Conservation (phyloP, 148 eudicot genomes). For the Rhododendron simsii region DNA sequence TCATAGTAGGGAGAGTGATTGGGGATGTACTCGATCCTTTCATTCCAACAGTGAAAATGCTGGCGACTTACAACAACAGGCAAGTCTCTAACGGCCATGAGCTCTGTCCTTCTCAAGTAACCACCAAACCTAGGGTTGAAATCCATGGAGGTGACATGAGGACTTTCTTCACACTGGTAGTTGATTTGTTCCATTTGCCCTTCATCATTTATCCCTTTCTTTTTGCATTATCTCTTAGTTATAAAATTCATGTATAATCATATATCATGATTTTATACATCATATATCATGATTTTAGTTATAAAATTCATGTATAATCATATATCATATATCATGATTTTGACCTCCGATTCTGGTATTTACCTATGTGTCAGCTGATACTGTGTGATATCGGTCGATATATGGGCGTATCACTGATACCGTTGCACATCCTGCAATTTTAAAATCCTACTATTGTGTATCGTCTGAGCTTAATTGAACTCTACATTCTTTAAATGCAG, state of each 20-base stretch:
- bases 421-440: not conserved
- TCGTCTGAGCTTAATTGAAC: not conserved
- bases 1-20: constrained; percentile 63
- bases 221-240: not conserved
- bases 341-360: not conserved
- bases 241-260: not conserved
- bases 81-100: constrained; percentile 77
- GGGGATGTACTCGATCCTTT: constrained; percentile 82
- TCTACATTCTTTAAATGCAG: constrained; percentile 16
- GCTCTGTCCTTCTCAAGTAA: constrained; percentile 56
- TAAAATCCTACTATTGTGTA: not conserved
- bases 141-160: constrained; percentile 59
- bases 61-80: constrained; percentile 38
- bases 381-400: not conserved
- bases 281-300: not conserved
- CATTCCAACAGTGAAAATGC: constrained; percentile 47
- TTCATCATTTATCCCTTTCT: not conserved
- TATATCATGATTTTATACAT: not conserved
- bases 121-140: constrained; percentile 53
- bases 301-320: not conserved
- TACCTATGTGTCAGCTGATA: not conserved
- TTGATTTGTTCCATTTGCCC: not conserved
- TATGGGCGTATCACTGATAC: no score
- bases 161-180: constrained; percentile 76
- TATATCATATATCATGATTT: not conserved